Evolutionary conservation across 139 green algal species (phyloP).

Genomic region (Chlorella vulgaris): DNA sequence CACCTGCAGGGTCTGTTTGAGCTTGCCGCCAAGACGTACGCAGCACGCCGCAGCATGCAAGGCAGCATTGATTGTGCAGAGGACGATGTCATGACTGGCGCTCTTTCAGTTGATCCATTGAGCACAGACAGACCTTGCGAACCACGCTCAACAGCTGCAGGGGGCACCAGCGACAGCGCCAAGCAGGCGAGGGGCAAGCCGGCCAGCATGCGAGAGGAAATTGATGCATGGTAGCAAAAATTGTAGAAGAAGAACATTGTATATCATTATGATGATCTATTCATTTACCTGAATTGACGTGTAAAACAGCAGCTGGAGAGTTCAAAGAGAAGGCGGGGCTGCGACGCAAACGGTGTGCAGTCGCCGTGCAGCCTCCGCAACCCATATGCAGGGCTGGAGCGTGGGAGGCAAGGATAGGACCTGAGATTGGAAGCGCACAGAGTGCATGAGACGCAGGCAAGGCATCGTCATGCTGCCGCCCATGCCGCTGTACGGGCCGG

Average conservation of each 20-base stretch:
- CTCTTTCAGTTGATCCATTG: neutral
- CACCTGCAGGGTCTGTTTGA: slow-evolving; percentile 52
- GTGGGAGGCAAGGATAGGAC: too few relatives aligned
- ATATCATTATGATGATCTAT: neutral
- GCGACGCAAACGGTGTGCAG: too few relatives aligned
- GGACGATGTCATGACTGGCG: neutral
- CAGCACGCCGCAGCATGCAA: slow-evolving; percentile 8
- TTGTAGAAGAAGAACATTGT: neutral
- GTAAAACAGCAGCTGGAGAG: too few relatives aligned
- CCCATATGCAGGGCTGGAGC: too few relatives aligned
- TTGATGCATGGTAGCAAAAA: slow-evolving; percentile 38
- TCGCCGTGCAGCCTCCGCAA: too few relatives aligned
- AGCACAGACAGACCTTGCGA: neutral
- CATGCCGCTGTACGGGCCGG: too few relatives aligned
- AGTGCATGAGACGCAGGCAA: too few relatives aligned
- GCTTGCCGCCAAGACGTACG: slow-evolving; percentile 48
- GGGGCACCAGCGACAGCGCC: neutral
- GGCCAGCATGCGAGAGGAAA: slow-evolving; percentile 23
- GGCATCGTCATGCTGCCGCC: too few relatives aligned
- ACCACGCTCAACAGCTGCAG: neutral
- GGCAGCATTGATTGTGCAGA: slow-evolving; percentile 12
- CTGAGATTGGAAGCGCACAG: too few relatives aligned
- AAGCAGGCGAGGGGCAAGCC: neutral
- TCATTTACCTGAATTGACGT: neutral
- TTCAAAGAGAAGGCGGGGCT: too few relatives aligned